Evolutionary conservation across 257 asterid genomes (phyloP).

Genomic region (Solanum okadae): DNA sequence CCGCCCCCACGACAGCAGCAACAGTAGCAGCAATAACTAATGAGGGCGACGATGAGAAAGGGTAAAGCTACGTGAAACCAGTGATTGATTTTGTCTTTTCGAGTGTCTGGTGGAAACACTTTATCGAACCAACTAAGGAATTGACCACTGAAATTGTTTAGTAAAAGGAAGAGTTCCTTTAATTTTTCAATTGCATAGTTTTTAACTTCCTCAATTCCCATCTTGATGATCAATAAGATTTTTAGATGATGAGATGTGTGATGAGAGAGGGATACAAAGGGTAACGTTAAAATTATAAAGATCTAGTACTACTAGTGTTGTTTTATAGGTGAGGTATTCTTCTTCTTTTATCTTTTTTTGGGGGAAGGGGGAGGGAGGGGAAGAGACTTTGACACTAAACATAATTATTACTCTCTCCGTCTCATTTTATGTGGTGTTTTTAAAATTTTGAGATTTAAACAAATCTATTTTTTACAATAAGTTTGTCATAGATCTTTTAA

Average conservation of each 20-base stretch:
- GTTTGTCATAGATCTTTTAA: too few species aligned
- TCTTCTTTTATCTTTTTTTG: too few species aligned
- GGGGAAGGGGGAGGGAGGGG: background rate
- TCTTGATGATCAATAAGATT: background rate
- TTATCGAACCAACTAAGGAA: background rate
- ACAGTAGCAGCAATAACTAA: background rate
- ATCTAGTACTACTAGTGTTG: background rate
- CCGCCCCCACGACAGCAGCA: background rate
- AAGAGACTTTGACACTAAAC: too few species aligned
- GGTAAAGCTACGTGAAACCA: conserved; percentile 10
- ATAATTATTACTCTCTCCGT: too few species aligned
- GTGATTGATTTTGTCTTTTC: conserved; percentile 7
- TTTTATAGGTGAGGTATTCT: background rate
- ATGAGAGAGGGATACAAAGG: background rate
- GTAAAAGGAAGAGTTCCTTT: background rate
- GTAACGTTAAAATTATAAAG: background rate
- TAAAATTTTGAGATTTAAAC: too few species aligned
- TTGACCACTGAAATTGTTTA: background rate
- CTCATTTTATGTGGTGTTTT: too few species aligned
- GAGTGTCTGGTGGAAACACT: conserved; percentile 5
- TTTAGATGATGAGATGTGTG: background rate
- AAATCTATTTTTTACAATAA: too few species aligned
- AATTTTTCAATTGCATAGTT: conserved; percentile 1
- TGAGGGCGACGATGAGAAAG: background rate
- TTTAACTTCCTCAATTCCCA: conserved; percentile 7